Conservation (phyloP, 148 eudicot genomes). For the Euryodendron excelsum region DNA sequence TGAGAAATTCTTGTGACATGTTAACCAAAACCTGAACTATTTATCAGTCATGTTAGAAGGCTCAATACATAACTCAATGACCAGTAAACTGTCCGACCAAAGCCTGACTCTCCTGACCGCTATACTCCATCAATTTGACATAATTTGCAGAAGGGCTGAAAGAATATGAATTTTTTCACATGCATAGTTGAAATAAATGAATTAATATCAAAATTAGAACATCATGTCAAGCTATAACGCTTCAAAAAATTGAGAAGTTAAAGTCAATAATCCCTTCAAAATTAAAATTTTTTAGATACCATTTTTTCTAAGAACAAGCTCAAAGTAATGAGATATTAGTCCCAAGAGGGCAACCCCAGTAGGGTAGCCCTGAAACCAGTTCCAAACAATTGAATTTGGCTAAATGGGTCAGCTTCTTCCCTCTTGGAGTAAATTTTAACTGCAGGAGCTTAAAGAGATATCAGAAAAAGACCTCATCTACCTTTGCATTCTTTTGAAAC, state of each 20-base stretch:
- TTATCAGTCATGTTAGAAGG: too few relatives aligned
- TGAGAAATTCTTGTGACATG: too few relatives aligned
- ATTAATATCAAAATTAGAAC: not conserved
- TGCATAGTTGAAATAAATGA: not conserved
- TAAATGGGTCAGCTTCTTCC: not conserved
- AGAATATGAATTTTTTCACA: not conserved
- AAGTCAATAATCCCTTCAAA: too few relatives aligned
- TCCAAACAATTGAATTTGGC: not conserved
- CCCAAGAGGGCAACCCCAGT: too few relatives aligned
- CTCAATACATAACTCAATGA: too few relatives aligned
- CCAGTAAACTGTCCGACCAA: too few relatives aligned
- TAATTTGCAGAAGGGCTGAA: not conserved
- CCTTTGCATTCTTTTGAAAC: not conserved
- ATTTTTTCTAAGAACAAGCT: not conserved
- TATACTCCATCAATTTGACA: too few relatives aligned
- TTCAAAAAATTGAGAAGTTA: too few relatives aligned
- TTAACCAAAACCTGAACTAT: too few relatives aligned
- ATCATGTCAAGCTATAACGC: not conserved
- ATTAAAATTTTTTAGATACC: not conserved
- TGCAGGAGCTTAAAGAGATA: conserved; percentile 3
- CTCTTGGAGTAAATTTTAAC: not conserved
- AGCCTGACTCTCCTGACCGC: too few relatives aligned
- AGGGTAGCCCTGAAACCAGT: not conserved
- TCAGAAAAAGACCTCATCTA: not conserved
- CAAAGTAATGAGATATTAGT: not conserved